Evolutionary conservation across 2,329 filamentous ascomycete species (phyloP), one percentile per base, ranked within the genome.

Genomic region (Fusarium sp.): DNA sequence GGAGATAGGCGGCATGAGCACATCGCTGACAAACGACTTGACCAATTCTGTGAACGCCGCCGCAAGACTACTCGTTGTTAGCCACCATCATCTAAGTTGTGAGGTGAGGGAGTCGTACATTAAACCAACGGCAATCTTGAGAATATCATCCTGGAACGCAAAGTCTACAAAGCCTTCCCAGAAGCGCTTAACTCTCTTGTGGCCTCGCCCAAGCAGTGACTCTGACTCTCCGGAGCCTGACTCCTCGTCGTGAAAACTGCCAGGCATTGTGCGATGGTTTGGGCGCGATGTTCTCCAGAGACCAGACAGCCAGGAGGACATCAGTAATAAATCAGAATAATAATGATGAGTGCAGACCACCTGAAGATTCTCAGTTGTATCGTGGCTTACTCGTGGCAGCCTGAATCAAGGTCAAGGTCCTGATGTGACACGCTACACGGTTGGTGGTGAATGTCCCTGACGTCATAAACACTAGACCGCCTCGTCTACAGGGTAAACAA

Each of bases 71-170:
- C 57, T 18, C 47, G 16, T 29, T 50, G 50, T 69, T 42, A 70
- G 55, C 44, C 48, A 21, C 24, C 46, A 13, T 38, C 54, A 50
- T 24, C 23, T 18, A 15, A 9, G 15, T 6, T 28, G 38, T 31
- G 10, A 11, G n/a, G 33, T 35, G 16, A n/a, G 15, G 21, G 41
- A 79, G 83, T 77, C 62, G 20, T 75, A 92, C 90, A 93, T 93
- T 68, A 93, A 81, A 70, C 91, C 91, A 71, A 93, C 89, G 18
- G 91, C 91, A 62, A 93, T 91, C 77, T 93, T 89, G 26, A 93
- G 84, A 47, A 93, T 91, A 71, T 93, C 93, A 60, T 92, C 91
- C 68, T 91, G 88, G 55, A 92, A 86, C 1, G 90, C 91, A 78
- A 93, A 93, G 76, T 92, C 90, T 70, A 89, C 77, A 76, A 93